Evolutionary conservation across 2,329 filamentous ascomycete species (phyloP), one percentile per base, ranked within the genome.

Genomic region (Rutstroemia sp.): DNA sequence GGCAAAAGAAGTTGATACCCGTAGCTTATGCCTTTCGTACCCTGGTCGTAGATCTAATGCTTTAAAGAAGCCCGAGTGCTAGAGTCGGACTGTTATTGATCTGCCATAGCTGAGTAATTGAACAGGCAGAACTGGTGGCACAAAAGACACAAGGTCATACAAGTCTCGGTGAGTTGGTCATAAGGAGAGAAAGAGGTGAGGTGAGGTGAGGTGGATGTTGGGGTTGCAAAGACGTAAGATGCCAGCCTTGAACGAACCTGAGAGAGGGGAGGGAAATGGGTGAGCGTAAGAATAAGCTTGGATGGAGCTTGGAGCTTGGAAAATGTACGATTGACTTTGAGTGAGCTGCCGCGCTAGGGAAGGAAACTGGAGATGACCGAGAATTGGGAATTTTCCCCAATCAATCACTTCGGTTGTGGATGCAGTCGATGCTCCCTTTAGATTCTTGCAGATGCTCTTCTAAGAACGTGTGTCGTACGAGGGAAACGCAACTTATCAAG

Each of bases 71-170:
- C 8, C 46, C 16, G 17, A 47, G 17, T 17, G 3, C 46, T 37
- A 14, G 7, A 25, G 9, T 23, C 25, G 14, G 10, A 51, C 30
- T 44, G 23, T 21, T 27, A 23, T 46, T 23, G 3, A 23, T 23
- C 8, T 25, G 39, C 25, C 12, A 52, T 46, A 41, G 9, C 23
- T 52, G 25, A 49, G 27, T 30, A 48, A 27, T 53, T 9, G n/a
- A 41, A 54, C 27, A 41, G 51, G 51, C 51, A 54, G 51, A 54
- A 48, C 48, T 16, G 16, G 23, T 41, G 39, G 48, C n/a, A 54
- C 42, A 39, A 17, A 54, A 34, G 27, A 54, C 34, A 54, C 44
- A 23, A 54, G 30, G 51, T 49, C 25, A 44, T 17, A 54, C 51
- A 19, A 49, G 7, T 38, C 38, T 48, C 44, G 44, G 34, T 39